Evolutionary conservation across 129 eudicot genomes (phyloP).

Genomic region (Flaveria linearis): DNA sequence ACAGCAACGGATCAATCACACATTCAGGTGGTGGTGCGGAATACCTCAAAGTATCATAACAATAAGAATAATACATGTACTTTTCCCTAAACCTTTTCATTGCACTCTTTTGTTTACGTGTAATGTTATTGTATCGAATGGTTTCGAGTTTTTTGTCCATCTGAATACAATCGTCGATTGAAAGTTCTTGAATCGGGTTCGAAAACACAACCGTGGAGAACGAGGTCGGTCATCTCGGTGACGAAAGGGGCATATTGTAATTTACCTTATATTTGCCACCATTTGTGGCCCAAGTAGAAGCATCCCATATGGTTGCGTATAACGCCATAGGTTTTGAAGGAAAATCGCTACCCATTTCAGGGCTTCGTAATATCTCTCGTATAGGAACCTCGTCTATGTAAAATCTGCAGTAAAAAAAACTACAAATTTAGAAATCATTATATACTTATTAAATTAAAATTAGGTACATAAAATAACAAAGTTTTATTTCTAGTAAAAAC

Average conservation of each 20-base stretch:
- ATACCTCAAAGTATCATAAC: slow-evolving; percentile 73
- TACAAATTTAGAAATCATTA: too few relatives aligned
- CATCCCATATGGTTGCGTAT: slow-evolving; percentile 98
- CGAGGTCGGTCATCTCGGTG: slow-evolving; percentile 73
- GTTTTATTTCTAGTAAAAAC: too few relatives aligned
- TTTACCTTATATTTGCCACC: slow-evolving; percentile 82
- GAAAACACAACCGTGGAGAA: slow-evolving; percentile 71
- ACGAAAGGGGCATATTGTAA: slow-evolving; percentile 87
- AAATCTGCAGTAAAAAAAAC: slow-evolving; percentile 46
- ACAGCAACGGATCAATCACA: slow-evolving; percentile 55
- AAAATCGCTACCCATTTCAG: slow-evolving; percentile 77
- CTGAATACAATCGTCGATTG: slow-evolving; percentile 25
- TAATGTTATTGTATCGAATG: slow-evolving; percentile 37
- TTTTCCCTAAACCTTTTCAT: slow-evolving; percentile 69
- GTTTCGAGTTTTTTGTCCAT: slow-evolving; percentile 44
- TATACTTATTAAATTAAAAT: too few relatives aligned
- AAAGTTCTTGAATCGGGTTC: slow-evolving; percentile 57
- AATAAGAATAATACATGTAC: slow-evolving; percentile 85
- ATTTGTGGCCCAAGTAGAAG: slow-evolving; percentile 87
- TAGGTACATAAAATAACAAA: too few relatives aligned
- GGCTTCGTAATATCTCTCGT: slow-evolving; percentile 56
- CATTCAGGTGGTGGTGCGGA: slow-evolving; percentile 67
- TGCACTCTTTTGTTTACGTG: slow-evolving; percentile 45
- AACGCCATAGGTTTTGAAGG: slow-evolving; percentile 92
- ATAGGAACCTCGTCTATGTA: slow-evolving; percentile 84